Conservation (phyloP, 441 rosid species). For the Pelargonium myrrhifolium region DNA sequence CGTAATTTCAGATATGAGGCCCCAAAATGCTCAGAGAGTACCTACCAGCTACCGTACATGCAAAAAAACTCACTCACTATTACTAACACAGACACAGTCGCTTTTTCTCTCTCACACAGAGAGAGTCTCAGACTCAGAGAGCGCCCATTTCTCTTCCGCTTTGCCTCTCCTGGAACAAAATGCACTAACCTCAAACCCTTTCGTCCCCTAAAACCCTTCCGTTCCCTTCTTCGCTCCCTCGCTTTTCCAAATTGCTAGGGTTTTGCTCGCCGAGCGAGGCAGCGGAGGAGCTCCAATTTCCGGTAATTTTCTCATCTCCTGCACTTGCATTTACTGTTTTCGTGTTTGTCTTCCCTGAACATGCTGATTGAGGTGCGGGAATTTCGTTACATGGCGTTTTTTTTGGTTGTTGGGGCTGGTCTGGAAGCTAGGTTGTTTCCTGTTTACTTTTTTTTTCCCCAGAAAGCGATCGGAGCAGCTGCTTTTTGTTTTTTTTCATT, state of each 20-base stretch:
- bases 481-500: not conserved
- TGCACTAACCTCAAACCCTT: not conserved
- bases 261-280: not conserved
- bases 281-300: not conserved
- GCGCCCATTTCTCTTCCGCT: not conserved
- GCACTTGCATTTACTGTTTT: not conserved
- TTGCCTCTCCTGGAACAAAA: not conserved
- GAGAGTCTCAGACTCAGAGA: not conserved
- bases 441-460: not conserved
- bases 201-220: not conserved
- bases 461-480: not conserved
- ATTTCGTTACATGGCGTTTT: not conserved
- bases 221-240: not conserved
- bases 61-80: not conserved
- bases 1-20: not conserved
- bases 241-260: not conserved
- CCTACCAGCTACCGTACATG: slow-evolving; percentile 1
- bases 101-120: not conserved
- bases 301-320: not conserved
- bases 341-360: not conserved
- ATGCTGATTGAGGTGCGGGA: not conserved
- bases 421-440: not conserved
- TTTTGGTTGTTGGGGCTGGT: too few species aligned
- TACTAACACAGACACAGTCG: not conserved
- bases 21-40: not conserved